phyloP scores from a whole-genome alignment of 164 flowering plant species.

The Protea cynaroides region DNA sequence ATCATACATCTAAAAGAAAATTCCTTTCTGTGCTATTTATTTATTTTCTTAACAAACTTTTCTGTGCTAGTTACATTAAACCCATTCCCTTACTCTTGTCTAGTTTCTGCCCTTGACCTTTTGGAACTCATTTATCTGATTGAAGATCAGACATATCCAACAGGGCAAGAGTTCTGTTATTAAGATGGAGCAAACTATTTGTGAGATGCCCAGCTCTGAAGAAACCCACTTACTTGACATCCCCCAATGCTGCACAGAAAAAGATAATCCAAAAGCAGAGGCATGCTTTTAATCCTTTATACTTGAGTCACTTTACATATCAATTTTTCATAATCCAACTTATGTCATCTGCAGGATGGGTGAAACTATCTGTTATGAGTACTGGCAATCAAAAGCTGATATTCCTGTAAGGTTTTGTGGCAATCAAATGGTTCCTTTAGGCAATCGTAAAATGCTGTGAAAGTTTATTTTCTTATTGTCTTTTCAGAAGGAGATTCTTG shows the following conservation, averaged over 20 bases:
- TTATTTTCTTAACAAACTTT: too few relatives aligned
- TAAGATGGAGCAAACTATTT: constrained; percentile 86
- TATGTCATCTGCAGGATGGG: constrained; percentile 48
- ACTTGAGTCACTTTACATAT: neutral
- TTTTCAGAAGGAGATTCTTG: constrained; percentile 43
- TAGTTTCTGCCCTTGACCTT: constrained; percentile 4
- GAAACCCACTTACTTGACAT: constrained; percentile 46
- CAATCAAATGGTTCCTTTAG: neutral
- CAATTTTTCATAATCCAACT: constrained; percentile 6
- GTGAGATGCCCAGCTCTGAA: constrained; percentile 60
- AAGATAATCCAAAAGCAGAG: constrained; percentile 59
- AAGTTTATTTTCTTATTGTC: constrained; percentile 7
- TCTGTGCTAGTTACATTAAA: constrained; percentile 5
- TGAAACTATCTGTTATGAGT: constrained; percentile 57
- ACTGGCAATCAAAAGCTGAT: constrained; percentile 46
- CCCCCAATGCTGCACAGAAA: constrained; percentile 36
- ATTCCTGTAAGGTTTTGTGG: constrained; percentile 42
- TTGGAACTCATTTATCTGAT: constrained; percentile 70
- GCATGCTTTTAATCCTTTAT: constrained; percentile 24
- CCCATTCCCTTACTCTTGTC: neutral
- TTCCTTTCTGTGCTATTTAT: neutral
- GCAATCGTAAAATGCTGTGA: neutral
- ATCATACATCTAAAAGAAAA: neutral
- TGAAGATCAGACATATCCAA: constrained; percentile 98
- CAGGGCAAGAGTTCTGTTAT: constrained; percentile 81